These are phyloP conservation scores for Colletotrichum sp. DNA, from an alignment of 2,329 filamentous ascomycete species.

Conservation along the genomic window DNA sequence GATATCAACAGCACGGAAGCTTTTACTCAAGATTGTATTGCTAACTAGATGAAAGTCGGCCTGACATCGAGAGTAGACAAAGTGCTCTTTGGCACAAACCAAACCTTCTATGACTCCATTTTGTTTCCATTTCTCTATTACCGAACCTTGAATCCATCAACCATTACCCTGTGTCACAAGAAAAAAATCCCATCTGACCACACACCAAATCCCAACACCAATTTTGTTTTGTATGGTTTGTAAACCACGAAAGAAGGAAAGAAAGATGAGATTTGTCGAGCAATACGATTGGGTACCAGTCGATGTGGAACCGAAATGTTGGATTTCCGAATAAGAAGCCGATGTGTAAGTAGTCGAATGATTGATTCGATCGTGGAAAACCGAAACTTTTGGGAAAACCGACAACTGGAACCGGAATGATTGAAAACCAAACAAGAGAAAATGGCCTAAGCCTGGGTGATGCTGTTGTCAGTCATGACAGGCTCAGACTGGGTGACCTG, in stretches of 20 bases:
- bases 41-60: background rate
- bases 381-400: background rate
- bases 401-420: background rate
- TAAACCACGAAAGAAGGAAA: background rate
- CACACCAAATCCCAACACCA: conserved; percentile 1
- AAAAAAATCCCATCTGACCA: background rate
- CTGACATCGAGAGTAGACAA: background rate
- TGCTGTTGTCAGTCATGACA: background rate
- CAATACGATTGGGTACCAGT: background rate
- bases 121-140: background rate
- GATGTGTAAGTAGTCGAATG: background rate
- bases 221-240: background rate
- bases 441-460: background rate
- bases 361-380: background rate
- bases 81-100: background rate
- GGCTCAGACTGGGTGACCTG: conserved; percentile 17
- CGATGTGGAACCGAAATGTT: background rate
- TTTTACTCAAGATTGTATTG: conserved; percentile 11
- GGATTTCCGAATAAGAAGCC: background rate
- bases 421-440: background rate
- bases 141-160: background rate
- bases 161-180: background rate
- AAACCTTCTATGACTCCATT: background rate
- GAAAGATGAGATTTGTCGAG: background rate
- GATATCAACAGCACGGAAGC: background rate